Evolutionary conservation across 2,329 filamentous ascomycete genomes (phyloP), one percentile per base, ranked within the genome.

Genomic region (Aspergillus chevalieri): DNA sequence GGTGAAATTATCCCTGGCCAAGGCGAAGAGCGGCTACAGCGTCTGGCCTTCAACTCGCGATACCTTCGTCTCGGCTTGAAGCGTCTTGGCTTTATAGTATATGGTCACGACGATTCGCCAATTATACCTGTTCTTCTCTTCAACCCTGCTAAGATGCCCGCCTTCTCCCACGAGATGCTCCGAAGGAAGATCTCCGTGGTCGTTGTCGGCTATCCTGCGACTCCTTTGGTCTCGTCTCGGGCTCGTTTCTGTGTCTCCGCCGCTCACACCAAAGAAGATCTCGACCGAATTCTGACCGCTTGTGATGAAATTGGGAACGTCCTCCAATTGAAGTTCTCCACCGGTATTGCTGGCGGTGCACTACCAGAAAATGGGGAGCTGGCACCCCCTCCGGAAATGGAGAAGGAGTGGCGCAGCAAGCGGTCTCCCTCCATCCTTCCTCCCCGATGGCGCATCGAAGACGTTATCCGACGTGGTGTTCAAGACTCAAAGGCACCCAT

Each of bases 131-230:
- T 98, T 58, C 81, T 95, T 64, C 83, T 98, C 24, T 98, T 96
- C 78, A 89, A 97, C 73, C 93, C 93, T n/a, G 93, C 89, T 62
- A 98, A 98, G 76, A 96, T 98, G 79, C 88, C 92, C 4, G 92
- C 93, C 51, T 98, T 98, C 72, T 96, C 90, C 45, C 93, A 95
- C 67, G 93, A 97, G 71, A 97, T 98, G 93, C 82, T 97, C 52
- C 89, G 88, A 74, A 89, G 93, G 65, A 97, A 96, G 72, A 97
- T 98, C 60, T 93, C 92, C 0, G 89, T 97, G 46, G 93, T 98
- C 36, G 89, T 98, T 43, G 93, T 98, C 53, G 93, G 92, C 47
- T 98, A 98, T 67, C 93, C 93, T 5, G 93, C 92, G 7, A 98
- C 93, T 2, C 93, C 93, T 1, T 81, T 98, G 43, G 94, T 97